These are phyloP conservation scores for Letharia lupina DNA, from an alignment of 495 filamentous ascomycete genomes.

Conservation along the genomic window DNA sequence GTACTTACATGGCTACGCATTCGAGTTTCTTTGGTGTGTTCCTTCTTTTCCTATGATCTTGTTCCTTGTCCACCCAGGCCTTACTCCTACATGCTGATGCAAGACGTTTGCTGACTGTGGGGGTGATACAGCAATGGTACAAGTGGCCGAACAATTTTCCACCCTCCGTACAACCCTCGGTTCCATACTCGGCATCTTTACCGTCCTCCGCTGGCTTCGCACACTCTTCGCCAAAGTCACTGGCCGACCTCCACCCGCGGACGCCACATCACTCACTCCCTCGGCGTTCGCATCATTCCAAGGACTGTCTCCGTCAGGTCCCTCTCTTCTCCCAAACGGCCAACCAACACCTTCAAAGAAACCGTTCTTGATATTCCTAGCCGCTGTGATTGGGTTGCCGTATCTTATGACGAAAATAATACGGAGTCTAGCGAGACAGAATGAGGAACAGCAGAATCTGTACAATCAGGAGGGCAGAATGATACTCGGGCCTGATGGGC, in stretches of 20 bases:
- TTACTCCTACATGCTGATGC: neutral
- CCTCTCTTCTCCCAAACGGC: slow-evolving; percentile 45
- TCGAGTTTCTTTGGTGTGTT: slow-evolving; percentile 92
- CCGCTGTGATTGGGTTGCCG: slow-evolving; percentile 88
- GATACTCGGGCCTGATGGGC: slow-evolving; percentile 44
- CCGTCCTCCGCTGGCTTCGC: slow-evolving; percentile 85
- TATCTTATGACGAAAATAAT: slow-evolving; percentile 96
- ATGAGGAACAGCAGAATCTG: slow-evolving; percentile 56
- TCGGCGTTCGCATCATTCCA: slow-evolving; percentile 84
- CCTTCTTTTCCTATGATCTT: neutral
- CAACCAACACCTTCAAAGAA: slow-evolving; percentile 76
- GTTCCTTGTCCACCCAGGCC: neutral
- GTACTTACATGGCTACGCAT: slow-evolving; percentile 99
- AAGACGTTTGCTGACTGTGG: slow-evolving; percentile 4
- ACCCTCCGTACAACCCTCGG: slow-evolving; percentile 91
- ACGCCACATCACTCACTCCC: slow-evolving; percentile 77
- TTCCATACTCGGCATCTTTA: slow-evolving; percentile 91
- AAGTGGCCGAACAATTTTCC: slow-evolving; percentile 93
- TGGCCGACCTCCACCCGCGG: slow-evolving; percentile 82
- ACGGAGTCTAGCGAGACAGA: slow-evolving; percentile 71
- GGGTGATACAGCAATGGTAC: slow-evolving; percentile 71
- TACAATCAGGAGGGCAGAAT: slow-evolving; percentile 51
- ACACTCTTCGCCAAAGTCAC: slow-evolving; percentile 87
- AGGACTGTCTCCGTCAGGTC: slow-evolving; percentile 38
- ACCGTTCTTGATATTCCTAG: slow-evolving; percentile 89